Evolutionary conservation across 2,329 filamentous ascomycete species (phyloP), one percentile per base, ranked within the genome.

Genomic region (Sphaerulina populicola): DNA sequence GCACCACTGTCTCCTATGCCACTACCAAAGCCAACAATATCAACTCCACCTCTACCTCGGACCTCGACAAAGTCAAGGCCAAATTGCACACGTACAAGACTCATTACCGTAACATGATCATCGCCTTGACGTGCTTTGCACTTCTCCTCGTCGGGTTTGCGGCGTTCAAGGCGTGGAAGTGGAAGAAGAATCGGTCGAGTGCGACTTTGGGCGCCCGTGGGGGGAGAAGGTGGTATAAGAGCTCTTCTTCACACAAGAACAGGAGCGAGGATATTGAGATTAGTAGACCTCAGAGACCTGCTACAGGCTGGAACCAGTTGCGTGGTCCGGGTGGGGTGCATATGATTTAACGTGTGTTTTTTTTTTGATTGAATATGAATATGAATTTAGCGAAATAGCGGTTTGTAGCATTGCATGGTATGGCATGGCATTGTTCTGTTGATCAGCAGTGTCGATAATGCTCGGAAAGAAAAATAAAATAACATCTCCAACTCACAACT

Each of bases 161-260:
- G 10, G 49, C 49, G 3, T 51, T 51, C 42, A 51, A 51, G 36
- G 27, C 45, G 27, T 51, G 49, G 48, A 44, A 14, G 18, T 15
- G 38, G 43, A 29, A 9, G 39, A 33, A 8, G 27, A 27, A 6
- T 27, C 23, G 18, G 18, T 18, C 18, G 18, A 18, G 18, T 18
- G 23, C 23, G 5, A 27, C 5, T 27, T 27, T 27, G 18, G 27
- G 42, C 7, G 48, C 31, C 1, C 15, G 30, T 36, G 45, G 12
- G 29, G 44, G 14, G 44, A 47, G 44, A 23, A 47, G 23, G 15
- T 47, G 44, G 44, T 47, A 27, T 39, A 35, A 35, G 30, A 33
- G 30, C 30, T 33, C 27, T 12, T 12, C 11, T 33, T 8, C 7
- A 12, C 30, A 33, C 7, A 12, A 33, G 30, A 12, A 33, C 4